Evolutionary conservation across 2,329 filamentous ascomycete species (phyloP).

Genomic region (Pyricularia grisea): DNA sequence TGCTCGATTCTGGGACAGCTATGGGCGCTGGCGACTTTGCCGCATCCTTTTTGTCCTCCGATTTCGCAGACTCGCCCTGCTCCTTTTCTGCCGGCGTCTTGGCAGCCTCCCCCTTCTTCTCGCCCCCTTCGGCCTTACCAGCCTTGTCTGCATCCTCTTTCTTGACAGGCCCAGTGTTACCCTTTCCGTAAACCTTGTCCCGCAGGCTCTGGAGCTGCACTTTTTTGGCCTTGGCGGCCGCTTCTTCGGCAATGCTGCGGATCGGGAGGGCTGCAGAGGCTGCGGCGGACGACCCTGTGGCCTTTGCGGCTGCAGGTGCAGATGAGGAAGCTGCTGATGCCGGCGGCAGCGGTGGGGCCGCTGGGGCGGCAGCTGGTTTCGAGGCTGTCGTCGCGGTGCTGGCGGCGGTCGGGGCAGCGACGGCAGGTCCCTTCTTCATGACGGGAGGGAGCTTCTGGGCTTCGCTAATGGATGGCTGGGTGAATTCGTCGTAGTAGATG

Average conservation of each 20-base stretch:
- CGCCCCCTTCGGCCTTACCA: constrained; percentile 9
- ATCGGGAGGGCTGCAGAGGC: constrained; percentile 28
- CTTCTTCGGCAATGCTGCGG: constrained; percentile 53
- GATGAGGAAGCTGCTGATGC: neutral
- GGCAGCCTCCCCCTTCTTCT: constrained; percentile 5
- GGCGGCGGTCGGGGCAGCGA: constrained; percentile 11
- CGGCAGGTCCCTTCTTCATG: constrained; percentile 23
- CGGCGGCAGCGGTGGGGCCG: constrained; percentile 1
- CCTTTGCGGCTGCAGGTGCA: constrained; percentile 13
- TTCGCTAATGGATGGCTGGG: constrained; percentile 45
- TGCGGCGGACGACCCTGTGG: constrained; percentile 13
- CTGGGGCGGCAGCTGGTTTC: constrained; percentile 4
- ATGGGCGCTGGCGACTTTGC: constrained; percentile 6
- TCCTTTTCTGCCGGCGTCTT: constrained; percentile 8
- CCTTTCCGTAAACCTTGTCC: constrained; percentile 45
- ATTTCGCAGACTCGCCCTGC: constrained; percentile 9
- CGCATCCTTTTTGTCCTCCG: constrained; percentile 9
- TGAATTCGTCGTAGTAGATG: constrained; percentile 54
- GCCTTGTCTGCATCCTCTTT: constrained; percentile 6
- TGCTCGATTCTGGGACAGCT: neutral
- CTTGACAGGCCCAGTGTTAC: constrained; percentile 8
- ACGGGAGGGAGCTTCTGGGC: constrained; percentile 33
- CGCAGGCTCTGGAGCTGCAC: constrained; percentile 42
- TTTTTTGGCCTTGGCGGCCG: constrained; percentile 54
- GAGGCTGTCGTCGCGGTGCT: constrained; percentile 4